Base-by-base conservation (phyloP, 2,329 filamentous ascomycete genomes). In the Penicillium thymicola region DNA sequence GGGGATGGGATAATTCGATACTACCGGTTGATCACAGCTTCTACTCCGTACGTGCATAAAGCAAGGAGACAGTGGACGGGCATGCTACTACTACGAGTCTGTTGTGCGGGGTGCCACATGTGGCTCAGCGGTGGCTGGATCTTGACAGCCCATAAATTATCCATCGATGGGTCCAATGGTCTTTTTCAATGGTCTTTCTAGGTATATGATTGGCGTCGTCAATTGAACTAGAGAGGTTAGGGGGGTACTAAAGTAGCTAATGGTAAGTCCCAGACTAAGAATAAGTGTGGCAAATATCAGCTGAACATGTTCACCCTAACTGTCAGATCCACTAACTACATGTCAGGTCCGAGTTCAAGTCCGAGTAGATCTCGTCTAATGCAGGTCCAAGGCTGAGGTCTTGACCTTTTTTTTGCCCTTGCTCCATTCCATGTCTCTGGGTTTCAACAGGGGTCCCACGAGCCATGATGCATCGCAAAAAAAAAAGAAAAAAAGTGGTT, bases 71-170 rank as follows among this genome's bases (percentile, higher is more conserved):
- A 30, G 38, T 25, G 16, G 41, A 43, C 43, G 34, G 34, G 4
- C 41, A 46, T 52, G 23, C 37, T 42, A 28, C 27, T 45, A 21
- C n/a, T 21, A 52, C 21, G 50, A 53, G 43, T 25, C 57, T 64
- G 47, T 55, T 21, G 18, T 54, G 40, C 7, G 30, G 42, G 49
- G 49, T 47, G 61, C 64, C 62, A 65, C 59, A 55, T 54, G 64
- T 66, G 63, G 64, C 64, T 65, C 48, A 58, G 61, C 49, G 36
- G 58, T 65, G 63, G 61, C 61, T 61, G 45, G 13, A 27, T 16
- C 32, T 21, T 25, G 50, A 45, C 27, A 32, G 40, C 18, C 27
- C 40, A 46, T 25, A 38, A 54, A 21, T 27, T 40, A 28, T 32
- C 5, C 30, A 32, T 6, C 2, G 30, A 32, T 32, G 18, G 23